A percentile compares a stretch with the other conserved stretches of the same genome.
phyloP scores from a whole-genome alignment of 495 filamentous ascomycete species.

The Lasiosphaeria ovina region DNA sequence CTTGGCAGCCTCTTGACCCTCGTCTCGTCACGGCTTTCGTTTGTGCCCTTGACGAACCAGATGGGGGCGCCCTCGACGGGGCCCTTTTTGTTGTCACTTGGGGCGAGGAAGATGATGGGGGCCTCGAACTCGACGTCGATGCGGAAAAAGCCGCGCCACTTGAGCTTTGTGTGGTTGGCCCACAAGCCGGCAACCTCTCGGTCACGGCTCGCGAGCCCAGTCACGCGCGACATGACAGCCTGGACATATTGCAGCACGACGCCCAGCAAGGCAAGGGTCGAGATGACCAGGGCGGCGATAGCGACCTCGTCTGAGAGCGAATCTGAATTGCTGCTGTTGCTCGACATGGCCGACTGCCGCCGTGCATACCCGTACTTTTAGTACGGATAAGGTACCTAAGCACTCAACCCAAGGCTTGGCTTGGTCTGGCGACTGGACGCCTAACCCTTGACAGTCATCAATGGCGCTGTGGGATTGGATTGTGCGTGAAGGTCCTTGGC shows the following conservation, averaged over 20 bases:
- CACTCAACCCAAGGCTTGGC: too few relatives aligned
- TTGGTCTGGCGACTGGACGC: too few relatives aligned
- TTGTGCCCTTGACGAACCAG: conserved; percentile 36
- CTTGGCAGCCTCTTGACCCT: conserved; percentile 16
- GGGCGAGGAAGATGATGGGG: conserved; percentile 41
- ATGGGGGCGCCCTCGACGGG: conserved; percentile 29
- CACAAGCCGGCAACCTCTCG: conserved; percentile 37
- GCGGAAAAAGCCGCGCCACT: conserved; percentile 32
- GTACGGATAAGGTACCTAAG: too few relatives aligned
- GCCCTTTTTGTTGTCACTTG: conserved; percentile 31
- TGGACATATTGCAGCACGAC: conserved; percentile 19
- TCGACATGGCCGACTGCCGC: background rate
- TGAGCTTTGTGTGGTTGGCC: conserved; percentile 33
- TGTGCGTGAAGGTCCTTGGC: too few relatives aligned
- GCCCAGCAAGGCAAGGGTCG: conserved; percentile 19
- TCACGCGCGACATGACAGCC: conserved; percentile 14
- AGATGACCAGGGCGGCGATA: conserved; percentile 24
- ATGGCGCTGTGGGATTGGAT: too few relatives aligned
- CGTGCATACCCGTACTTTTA: too few relatives aligned
- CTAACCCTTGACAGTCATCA: too few relatives aligned
- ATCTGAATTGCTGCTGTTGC: background rate
- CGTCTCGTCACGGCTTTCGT: conserved; percentile 34
- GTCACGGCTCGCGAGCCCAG: conserved; percentile 22
- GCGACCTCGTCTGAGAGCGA: conserved; percentile 13
- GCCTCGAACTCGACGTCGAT: conserved; percentile 44